A percentile compares a stretch with the other conserved stretches of the same genome.
Conservation (phyloP, 345 rosid genomes). For the Corchorus olitorius region DNA sequence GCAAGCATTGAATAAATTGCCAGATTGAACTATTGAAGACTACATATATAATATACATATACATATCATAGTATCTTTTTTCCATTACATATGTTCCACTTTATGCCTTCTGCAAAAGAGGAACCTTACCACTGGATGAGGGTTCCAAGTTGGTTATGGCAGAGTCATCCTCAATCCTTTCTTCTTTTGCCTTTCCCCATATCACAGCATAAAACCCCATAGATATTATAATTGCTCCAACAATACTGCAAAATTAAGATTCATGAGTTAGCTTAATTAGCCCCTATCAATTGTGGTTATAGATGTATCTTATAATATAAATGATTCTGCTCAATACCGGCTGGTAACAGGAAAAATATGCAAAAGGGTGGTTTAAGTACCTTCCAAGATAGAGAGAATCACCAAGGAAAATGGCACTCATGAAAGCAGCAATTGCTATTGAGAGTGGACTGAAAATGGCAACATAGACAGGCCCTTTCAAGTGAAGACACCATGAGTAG, state of each 20-base stretch:
- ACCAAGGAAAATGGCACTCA: slow-evolving; percentile 11
- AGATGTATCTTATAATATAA: too few relatives aligned
- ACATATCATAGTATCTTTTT: too few relatives aligned
- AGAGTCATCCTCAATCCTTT: not conserved
- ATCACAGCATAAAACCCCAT: slow-evolving; percentile 31
- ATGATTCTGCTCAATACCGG: not conserved
- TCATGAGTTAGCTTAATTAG: too few relatives aligned
- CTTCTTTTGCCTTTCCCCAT: slow-evolving; percentile 36
- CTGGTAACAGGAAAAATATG: not conserved
- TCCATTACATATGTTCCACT: not conserved
- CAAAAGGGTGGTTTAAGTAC: not conserved
- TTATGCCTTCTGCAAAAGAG: not conserved
- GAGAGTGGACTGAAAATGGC: slow-evolving; percentile 9
- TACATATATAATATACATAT: too few relatives aligned
- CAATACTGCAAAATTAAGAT: slow-evolving; percentile 3
- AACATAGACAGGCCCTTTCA: slow-evolving; percentile 16
- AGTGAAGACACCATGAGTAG: not conserved
- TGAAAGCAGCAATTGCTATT: not conserved
- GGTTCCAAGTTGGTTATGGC: not conserved
- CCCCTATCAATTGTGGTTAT: not conserved
- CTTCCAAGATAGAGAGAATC: slow-evolving; percentile 11
- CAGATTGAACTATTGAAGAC: too few relatives aligned
- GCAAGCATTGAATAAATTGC: too few relatives aligned
- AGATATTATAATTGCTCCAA: slow-evolving; percentile 19
- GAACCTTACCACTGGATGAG: not conserved